Percentiles rank a stretch among this genome's conserved stretches.
These are phyloP conservation scores for Euphorbia pulcherrima DNA, from an alignment of 345 rosid genomes.

Conservation along the genomic window DNA sequence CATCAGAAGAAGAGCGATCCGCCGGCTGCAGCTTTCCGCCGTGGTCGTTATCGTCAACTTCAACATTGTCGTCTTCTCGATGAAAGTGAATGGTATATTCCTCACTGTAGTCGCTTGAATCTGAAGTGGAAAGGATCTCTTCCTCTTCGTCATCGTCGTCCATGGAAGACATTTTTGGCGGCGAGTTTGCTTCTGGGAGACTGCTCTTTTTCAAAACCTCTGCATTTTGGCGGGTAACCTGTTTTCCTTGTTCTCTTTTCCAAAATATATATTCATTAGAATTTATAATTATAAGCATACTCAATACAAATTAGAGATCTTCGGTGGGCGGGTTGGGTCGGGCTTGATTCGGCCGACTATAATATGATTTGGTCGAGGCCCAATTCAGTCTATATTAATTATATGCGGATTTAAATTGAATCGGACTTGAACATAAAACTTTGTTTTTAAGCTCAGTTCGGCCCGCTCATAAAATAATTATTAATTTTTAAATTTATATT, in stretches of 20 bases:
- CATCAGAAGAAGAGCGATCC: constrained; percentile 41
- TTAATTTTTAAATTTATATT: too few species aligned
- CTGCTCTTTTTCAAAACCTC: constrained; percentile 3
- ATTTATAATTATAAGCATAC: too few species aligned
- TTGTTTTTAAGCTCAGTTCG: too few species aligned
- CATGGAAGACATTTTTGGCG: not conserved
- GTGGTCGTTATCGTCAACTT: constrained; percentile 19
- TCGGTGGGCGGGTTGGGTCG: too few species aligned
- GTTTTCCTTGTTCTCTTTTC: not conserved
- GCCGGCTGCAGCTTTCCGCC: constrained; percentile 12
- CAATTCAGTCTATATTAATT: too few species aligned
- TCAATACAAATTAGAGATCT: too few species aligned
- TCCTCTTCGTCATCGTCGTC: constrained; percentile 35
- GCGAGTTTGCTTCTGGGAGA: not conserved
- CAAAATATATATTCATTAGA: too few species aligned
- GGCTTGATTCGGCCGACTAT: too few species aligned
- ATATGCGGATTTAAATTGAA: too few species aligned
- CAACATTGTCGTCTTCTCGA: constrained; percentile 22
- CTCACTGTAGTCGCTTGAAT: constrained; percentile 45
- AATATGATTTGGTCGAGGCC: too few species aligned
- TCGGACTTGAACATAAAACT: too few species aligned
- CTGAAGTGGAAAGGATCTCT: constrained; percentile 39
- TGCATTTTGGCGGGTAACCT: constrained; percentile 17
- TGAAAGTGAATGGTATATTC: constrained; percentile 39
- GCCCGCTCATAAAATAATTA: too few species aligned